Evolutionary conservation across 768 basidiomycete species (phyloP).

Genomic region (Lactarius vividus): DNA sequence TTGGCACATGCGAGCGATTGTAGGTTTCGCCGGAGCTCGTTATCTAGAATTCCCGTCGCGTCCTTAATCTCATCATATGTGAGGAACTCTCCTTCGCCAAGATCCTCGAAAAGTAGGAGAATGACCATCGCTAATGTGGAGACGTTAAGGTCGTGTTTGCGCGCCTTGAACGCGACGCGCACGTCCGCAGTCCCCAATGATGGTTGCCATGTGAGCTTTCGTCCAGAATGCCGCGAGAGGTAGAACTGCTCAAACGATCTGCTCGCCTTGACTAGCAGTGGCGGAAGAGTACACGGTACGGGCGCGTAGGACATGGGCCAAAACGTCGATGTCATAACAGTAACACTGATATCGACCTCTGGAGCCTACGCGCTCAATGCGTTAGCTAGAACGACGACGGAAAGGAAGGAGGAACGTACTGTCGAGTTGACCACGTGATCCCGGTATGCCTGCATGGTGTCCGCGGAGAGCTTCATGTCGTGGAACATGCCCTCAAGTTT

Average conservation of each 20-base stretch:
- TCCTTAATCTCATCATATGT: constrained; percentile 80
- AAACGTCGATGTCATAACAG: constrained; percentile 93
- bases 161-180: constrained; percentile 70
- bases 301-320: constrained; percentile 83
- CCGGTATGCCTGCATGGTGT: constrained; percentile 76
- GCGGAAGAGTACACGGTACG: constrained; percentile 65
- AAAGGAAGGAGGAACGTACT: constrained; percentile 44
- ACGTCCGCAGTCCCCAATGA: constrained; percentile 90
- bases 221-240: constrained; percentile 81
- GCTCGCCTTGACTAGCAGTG: constrained; percentile 58
- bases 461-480: constrained; percentile 87
- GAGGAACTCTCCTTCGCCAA: constrained; percentile 64
- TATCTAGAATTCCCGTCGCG: constrained; percentile 69
- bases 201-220: constrained; percentile 90
- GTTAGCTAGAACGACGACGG: constrained; percentile 1
- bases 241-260: constrained; percentile 89
- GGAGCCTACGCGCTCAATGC: constrained; percentile 49
- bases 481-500: constrained; percentile 99
- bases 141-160: constrained; percentile 87
- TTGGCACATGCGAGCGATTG: constrained; percentile 97
- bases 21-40: constrained; percentile 84
- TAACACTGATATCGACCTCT: constrained; percentile 79
- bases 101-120: constrained; percentile 79
- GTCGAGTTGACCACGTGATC: constrained; percentile 53
- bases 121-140: constrained; percentile 88